Percentiles rank a stretch among this genome's conserved stretches.
Evolutionary conservation across 768 basidiomycete species (phyloP).

Genomic region (Neoboletus brunneissimus): DNA sequence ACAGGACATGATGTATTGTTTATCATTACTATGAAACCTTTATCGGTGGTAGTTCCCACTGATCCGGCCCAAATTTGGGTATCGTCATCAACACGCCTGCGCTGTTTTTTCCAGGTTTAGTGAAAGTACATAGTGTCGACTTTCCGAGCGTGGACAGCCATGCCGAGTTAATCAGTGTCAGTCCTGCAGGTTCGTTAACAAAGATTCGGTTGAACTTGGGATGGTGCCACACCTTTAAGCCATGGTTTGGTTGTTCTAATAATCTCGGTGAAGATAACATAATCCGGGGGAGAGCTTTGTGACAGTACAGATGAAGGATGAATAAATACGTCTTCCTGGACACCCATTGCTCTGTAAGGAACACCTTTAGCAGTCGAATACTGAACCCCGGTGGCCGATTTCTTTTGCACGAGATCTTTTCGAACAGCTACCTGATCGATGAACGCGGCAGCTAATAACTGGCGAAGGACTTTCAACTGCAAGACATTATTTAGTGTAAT

Average conservation of each 20-base stretch:
- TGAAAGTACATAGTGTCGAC: conserved; percentile 81
- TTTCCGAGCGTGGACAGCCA: conserved; percentile 86
- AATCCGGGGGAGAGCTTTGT: conserved; percentile 74
- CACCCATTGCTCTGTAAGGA: conserved; percentile 76
- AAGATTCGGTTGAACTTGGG: not conserved
- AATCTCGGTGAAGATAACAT: conserved; percentile 79
- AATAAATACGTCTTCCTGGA: conserved; percentile 85
- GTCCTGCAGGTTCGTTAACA: conserved; percentile 40
- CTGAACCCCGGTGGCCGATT: conserved; percentile 57
- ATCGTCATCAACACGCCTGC: conserved; percentile 68
- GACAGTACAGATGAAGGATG: conserved; percentile 86
- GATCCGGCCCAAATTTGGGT: conserved; percentile 81
- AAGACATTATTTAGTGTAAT: conserved; percentile 5
- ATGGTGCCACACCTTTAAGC: conserved; percentile 63
- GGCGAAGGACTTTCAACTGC: conserved; percentile 86
- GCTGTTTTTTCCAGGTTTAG: conserved; percentile 74
- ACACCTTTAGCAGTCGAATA: conserved; percentile 76
- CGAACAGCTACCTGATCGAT: conserved; percentile 95
- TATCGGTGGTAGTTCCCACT: conserved; percentile 81
- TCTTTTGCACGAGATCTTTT: conserved; percentile 71
- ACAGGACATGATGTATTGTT: conserved; percentile 15
- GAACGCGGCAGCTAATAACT: conserved; percentile 84
- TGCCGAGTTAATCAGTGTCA: conserved; percentile 81
- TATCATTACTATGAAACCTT: conserved; percentile 25
- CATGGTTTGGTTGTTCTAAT: conserved; percentile 71